Percentiles rank a stretch among this genome's conserved stretches.
phyloP scores from a whole-genome alignment of 2,329 filamentous ascomycete species.

The Pseudogymnoascus sp. region DNA sequence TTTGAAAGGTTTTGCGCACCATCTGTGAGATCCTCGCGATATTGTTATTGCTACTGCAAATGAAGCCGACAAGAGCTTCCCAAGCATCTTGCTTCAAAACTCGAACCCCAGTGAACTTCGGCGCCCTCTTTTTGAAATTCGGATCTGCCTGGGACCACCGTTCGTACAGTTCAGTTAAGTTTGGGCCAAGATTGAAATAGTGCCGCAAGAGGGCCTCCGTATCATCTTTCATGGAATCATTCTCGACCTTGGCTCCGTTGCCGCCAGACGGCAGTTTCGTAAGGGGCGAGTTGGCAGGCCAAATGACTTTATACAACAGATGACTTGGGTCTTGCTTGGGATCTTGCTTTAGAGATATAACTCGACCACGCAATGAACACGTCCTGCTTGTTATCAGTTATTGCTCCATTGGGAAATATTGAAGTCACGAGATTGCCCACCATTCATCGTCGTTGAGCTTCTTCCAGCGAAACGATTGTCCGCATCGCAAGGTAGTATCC shows the following conservation, averaged over 20 bases:
- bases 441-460: constrained; percentile 78
- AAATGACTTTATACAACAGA: constrained; percentile 73
- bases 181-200: constrained; percentile 80
- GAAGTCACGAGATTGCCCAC: constrained; percentile 36
- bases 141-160: constrained; percentile 80
- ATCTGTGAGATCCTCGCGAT: constrained; percentile 92
- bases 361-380: constrained; percentile 75
- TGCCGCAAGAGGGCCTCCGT: constrained; percentile 66
- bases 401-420: constrained; percentile 10
- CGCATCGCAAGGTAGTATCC: constrained; percentile 87
- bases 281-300: constrained; percentile 34
- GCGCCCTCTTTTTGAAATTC: constrained; percentile 83
- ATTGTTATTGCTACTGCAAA: constrained; percentile 99
- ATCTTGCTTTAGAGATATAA: constrained; percentile 81
- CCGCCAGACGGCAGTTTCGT: constrained; percentile 31
- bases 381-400: constrained; percentile 43
- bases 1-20: constrained; percentile 40
- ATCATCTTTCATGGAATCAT: constrained; percentile 46
- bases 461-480: constrained; percentile 94
- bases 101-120: constrained; percentile 80
- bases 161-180: constrained; percentile 67
- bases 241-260: constrained; percentile 4
- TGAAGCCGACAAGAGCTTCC: constrained; percentile 90
- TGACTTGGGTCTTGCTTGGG: constrained; percentile 65
- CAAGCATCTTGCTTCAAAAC: constrained; percentile 93